These are phyloP conservation scores for Nepenthes mirabilis DNA, from an alignment of 148 eudicot species.

Conservation along the genomic window DNA sequence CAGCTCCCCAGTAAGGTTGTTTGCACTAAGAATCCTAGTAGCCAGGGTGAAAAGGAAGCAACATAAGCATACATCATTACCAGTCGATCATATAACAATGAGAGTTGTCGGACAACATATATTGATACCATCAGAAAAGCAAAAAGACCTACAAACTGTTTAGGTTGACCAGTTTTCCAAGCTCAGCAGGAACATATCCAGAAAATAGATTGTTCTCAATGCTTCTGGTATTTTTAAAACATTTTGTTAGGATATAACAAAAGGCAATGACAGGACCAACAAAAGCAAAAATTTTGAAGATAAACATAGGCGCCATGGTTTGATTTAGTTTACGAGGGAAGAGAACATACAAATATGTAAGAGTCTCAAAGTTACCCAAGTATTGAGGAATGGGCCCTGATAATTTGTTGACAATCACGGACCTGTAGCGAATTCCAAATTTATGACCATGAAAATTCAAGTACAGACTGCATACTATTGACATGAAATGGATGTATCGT, in stretches of 20 bases:
- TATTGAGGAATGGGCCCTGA: conserved; percentile 22
- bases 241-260: not conserved
- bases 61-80: not conserved
- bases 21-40: conserved; percentile 36
- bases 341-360: conserved; percentile 15
- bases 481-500: conserved; percentile 5
- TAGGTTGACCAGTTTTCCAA: conserved; percentile 21
- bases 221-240: conserved; percentile 13
- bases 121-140: not conserved
- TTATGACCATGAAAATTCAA: not conserved
- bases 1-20: conserved; percentile 37
- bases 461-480: not conserved
- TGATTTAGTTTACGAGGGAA: not conserved
- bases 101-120: not conserved
- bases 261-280: not conserved
- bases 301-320: no score
- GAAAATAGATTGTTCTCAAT: conserved; percentile 27
- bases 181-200: conserved; percentile 32
- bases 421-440: conserved; percentile 9
- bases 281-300: no score
- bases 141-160: conserved; percentile 12
- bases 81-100: not conserved
- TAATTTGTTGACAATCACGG: conserved; percentile 17
- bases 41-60: not conserved
- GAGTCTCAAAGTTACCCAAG: conserved; percentile 20